Base-by-base conservation (phyloP, 1,139 yeast genomes). In the Ogataea hybrid region DNA sequence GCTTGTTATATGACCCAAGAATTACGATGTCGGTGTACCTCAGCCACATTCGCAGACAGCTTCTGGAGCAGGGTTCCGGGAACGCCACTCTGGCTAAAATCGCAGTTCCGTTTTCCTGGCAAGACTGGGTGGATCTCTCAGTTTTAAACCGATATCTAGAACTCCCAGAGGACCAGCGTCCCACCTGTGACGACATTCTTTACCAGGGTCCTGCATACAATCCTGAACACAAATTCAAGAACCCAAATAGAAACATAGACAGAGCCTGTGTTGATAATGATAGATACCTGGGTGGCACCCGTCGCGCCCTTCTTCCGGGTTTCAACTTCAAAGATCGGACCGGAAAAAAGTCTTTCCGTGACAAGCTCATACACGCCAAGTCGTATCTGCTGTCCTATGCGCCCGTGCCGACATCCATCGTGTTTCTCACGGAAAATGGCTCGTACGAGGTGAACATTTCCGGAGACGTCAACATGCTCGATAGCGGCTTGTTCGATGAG, bases 51-150 rank as follows among this genome's bases (percentile, higher is more conserved):
- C 56, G 37, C 33, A 48, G 38, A 21, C 42, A 35, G 18, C 49
- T 32, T 28, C 29, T 21, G 20, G 6, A 12, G 6, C 25, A 14
- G 15, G 40, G 47, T 31, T 60, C 59, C 5, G 32, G 35, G 4
- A 21, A 23, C 1, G n/a, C 42, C 2, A 44, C 47, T 4, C 36
- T 43, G 17, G 54, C 66, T 22, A 48, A 63, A 29, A 56, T 44
- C 12, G 25, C 20, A 5, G 37, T 59, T 1, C 83, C 84, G 0
- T 77, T 77, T 50, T 73, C 75, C 36, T 77, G 82, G 83, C 69
- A 69, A 30, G 83, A 77, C 51, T 77, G 81, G 81, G 67, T 68
- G 1, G 79, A 77, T 52, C 51, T 73, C 43, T 62, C 73, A 4
- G 41, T 58, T 2, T 59, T 80, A 35, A 71, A 79, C 22, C 61